Conservation (phyloP, 768 basidiomycete genomes). For the Mycena kentingensis region DNA sequence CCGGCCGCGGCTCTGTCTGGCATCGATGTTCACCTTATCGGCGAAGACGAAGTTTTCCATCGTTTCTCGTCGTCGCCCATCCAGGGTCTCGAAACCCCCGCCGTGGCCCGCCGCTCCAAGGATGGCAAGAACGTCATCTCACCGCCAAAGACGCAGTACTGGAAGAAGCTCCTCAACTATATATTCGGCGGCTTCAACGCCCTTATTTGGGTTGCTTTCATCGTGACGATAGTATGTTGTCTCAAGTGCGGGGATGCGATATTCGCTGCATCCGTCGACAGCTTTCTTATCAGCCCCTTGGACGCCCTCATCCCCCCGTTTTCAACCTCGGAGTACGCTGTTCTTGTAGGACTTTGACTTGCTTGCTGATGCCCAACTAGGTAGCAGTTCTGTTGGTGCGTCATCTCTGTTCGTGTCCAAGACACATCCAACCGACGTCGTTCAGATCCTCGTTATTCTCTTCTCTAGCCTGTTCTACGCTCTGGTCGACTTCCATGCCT, state of each 20-base stretch:
- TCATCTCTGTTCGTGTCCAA: not conserved
- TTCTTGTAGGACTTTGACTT: constrained; percentile 25
- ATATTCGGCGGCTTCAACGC: constrained; percentile 61
- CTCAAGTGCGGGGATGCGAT: not conserved
- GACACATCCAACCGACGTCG: not conserved
- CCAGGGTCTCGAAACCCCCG: constrained; percentile 49
- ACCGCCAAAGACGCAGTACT: constrained; percentile 47
- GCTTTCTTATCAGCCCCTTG: constrained; percentile 56
- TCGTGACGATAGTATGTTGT: constrained; percentile 44
- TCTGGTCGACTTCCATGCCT: constrained; percentile 51
- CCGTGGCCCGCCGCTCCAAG: constrained; percentile 41
- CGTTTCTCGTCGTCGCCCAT: constrained; percentile 23
- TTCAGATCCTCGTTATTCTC: constrained; percentile 43
- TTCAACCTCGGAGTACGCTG: constrained; percentile 51
- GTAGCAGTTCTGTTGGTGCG: not conserved
- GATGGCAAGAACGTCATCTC: constrained; percentile 52
- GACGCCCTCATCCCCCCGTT: constrained; percentile 38
- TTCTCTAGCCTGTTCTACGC: constrained; percentile 51
- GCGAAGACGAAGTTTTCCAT: not conserved
- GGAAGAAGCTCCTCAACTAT: constrained; percentile 53
- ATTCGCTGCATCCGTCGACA: constrained; percentile 26
- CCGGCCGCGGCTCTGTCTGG: not conserved
- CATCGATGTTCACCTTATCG: not conserved
- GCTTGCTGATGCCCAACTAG: constrained; percentile 15
- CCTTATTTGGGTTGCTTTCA: constrained; percentile 56